Evolutionary conservation across 441 rosid genomes (phyloP).

Genomic region (Gossypium aridum): DNA sequence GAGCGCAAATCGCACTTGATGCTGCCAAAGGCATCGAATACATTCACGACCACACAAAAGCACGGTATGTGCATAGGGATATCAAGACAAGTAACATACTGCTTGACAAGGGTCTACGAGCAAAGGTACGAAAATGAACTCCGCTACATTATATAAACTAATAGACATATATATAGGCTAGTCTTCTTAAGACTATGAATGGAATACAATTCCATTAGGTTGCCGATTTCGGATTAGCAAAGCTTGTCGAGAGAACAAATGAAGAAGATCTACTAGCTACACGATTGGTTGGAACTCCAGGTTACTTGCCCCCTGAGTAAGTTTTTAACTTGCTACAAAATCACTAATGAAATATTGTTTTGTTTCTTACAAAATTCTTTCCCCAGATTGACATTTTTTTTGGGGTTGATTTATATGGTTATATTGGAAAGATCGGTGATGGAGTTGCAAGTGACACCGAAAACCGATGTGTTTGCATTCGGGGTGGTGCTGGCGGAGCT

Average conservation of each 20-base stretch:
- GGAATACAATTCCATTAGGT: slow-evolving; percentile 25
- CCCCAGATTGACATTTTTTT: not conserved
- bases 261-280: slow-evolving; percentile 57
- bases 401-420: not conserved
- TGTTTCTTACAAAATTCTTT: not conserved
- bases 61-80: slow-evolving; percentile 58
- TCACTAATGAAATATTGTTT: not conserved
- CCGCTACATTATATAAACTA: not conserved
- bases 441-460: slow-evolving; percentile 63
- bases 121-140: slow-evolving; percentile 37
- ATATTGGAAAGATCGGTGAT: slow-evolving; percentile 37
- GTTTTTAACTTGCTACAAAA: not conserved
- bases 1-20: slow-evolving; percentile 62
- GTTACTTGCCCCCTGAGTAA: slow-evolving; percentile 70
- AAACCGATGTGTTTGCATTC: slow-evolving; percentile 58
- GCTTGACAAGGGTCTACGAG: slow-evolving; percentile 44
- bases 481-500: slow-evolving; percentile 68
- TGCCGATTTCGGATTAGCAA: slow-evolving; percentile 64
- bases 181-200: not conserved
- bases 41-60: slow-evolving; percentile 66
- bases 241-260: slow-evolving; percentile 49
- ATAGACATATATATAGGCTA: not conserved
- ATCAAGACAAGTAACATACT: slow-evolving; percentile 61
- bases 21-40: slow-evolving; percentile 62
- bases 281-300: slow-evolving; percentile 58